Base-by-base conservation (phyloP, 805 yeast genomes). In the Clavispora carvajalis region DNA sequence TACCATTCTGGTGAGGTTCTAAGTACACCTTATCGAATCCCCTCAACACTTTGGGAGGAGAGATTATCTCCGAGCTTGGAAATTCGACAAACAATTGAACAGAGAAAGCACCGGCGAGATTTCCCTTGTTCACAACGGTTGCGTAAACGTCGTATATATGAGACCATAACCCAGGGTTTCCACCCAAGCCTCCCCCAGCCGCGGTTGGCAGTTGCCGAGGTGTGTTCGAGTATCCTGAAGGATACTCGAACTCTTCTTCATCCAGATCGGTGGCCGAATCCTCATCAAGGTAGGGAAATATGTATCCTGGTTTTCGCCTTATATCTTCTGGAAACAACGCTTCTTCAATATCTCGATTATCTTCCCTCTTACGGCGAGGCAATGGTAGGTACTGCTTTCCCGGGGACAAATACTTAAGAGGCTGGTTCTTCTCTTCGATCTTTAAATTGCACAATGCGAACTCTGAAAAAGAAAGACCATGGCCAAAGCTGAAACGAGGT, bases 401-500 rank as follows among this genome's bases (percentile, higher is more conserved):
- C 26, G 63, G 65, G 3, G 75, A 72, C 34, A 74, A 55, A 44
- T 67, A 72, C 37, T 69, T 70, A 1, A 72, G 60, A 13, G 76
- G 76, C 3, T 72, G 57, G 35, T 60, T 57, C 2, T 71, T 60
- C 46, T 69, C 71, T 16, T 57, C 55, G 25, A 76, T 70, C 17
- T 66, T 55, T 35, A 77, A 55, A 38, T 63, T 59, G 26, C 50
- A 43, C 11, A 66, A 53, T 36, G 51, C 57, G 44, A 71, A 71
- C 22, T 62, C 64, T 3, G 82, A 65, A 53, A 76, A 79, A 1
- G 82, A 74, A 34, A 79, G 58, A 7, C 85, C 85, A 60, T 54
- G 77, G 3, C 85, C 85, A 57, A 80, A 80, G 45, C 77, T 82
- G 53, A 58, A 80, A 36, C 82, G 59, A 16, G 84, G 82, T 46